phyloP scores from a whole-genome alignment of 2,329 filamentous ascomycete genomes.

The Clarireedia monteithiana region DNA sequence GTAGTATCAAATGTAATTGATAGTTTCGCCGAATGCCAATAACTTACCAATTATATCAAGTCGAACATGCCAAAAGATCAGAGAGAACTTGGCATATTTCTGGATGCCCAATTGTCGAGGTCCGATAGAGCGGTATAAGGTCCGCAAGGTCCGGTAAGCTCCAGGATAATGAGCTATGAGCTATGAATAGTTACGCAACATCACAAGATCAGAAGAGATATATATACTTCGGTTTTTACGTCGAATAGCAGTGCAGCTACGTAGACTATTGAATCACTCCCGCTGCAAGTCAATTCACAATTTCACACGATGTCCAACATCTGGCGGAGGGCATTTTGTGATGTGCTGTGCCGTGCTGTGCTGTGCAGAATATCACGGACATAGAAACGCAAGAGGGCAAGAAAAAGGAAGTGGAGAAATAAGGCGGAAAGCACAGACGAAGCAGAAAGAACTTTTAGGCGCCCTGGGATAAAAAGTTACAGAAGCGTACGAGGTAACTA shows the following conservation, averaged over 20 bases:
- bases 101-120: too few species aligned
- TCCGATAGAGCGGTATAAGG: background rate
- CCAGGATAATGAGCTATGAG: background rate
- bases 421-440: background rate
- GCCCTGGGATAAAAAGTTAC: background rate
- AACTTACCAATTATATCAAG: background rate
- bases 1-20: background rate
- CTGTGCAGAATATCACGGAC: background rate
- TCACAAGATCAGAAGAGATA: constrained; percentile 3
- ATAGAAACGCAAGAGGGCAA: too few species aligned
- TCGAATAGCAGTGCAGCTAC: background rate
- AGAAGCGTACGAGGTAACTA: background rate
- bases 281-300: background rate
- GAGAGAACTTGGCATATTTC: constrained; percentile 1
- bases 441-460: too few species aligned
- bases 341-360: background rate
- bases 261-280: constrained; percentile 3
- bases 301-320: too few species aligned
- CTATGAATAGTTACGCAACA: constrained; percentile 4
- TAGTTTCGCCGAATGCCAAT: background rate
- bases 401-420: background rate
- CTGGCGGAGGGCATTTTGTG: background rate
- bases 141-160: background rate
- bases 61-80: background rate
- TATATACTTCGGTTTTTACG: background rate